phyloP scores from a whole-genome alignment of 345 rosid genomes.

The Lepidium didymum region DNA sequence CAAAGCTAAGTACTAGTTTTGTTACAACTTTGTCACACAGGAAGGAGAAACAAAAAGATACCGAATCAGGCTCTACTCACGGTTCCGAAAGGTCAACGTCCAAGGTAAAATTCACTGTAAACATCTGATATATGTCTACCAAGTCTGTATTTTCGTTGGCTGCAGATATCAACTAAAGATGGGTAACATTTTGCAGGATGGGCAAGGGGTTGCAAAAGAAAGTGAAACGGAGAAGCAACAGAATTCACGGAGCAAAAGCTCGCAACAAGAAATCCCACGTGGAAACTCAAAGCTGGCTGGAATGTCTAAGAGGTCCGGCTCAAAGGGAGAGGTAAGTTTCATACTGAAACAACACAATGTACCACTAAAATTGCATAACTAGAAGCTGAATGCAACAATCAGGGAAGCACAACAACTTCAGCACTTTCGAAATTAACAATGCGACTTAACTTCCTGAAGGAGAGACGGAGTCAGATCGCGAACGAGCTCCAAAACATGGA shows the following conservation, averaged over 20 bases:
- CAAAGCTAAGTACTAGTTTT: conserved; percentile 1
- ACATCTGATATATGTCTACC: background rate
- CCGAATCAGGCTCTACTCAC: conserved; percentile 24
- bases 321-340: conserved; percentile 64
- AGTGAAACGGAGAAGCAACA: conserved; percentile 33
- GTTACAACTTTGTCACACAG: conserved; percentile 31
- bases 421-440: conserved; percentile 74
- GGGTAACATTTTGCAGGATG: conserved; percentile 30
- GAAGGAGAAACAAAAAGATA: conserved; percentile 44
- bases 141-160: background rate
- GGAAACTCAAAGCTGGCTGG: conserved; percentile 33
- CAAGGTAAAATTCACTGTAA: conserved; percentile 41
- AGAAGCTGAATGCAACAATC: conserved; percentile 17
- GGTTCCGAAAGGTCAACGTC: conserved; percentile 35
- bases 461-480: conserved; percentile 60
- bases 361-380: background rate
- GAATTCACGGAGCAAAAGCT: conserved; percentile 33
- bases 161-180: background rate
- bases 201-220: conserved; percentile 27
- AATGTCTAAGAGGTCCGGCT: conserved; percentile 47
- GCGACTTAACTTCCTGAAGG: conserved; percentile 79
- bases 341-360: background rate
- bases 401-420: conserved; percentile 51
- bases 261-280: conserved; percentile 34
- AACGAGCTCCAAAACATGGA: conserved; percentile 54